These are phyloP conservation scores for Echinosophora koreensis DNA, from an alignment of 306 rosid genomes.

Conservation along the genomic window DNA sequence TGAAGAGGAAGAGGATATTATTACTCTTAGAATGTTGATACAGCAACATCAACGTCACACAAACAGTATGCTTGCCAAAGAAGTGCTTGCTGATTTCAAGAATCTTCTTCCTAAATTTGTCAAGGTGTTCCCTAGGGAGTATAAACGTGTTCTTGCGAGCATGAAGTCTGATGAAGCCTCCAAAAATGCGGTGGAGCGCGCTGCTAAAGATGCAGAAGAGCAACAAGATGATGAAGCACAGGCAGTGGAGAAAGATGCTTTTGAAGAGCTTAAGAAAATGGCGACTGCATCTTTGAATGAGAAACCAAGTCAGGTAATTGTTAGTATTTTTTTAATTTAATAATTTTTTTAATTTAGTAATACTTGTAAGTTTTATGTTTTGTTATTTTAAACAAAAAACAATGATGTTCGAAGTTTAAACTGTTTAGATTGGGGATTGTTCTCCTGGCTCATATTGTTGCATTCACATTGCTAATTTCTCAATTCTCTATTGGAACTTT, in stretches of 20 bases:
- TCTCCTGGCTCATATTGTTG: not conserved
- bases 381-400: not conserved
- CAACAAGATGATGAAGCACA: slow-evolving; percentile 57
- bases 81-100: slow-evolving; percentile 76
- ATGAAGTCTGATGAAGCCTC: slow-evolving; percentile 67
- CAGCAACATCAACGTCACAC: slow-evolving; percentile 98
- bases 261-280: slow-evolving; percentile 95
- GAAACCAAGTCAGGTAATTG: slow-evolving; percentile 67
- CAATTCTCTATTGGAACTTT: not conserved
- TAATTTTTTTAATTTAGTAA: not conserved
- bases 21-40: slow-evolving; percentile 85
- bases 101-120: slow-evolving; percentile 80
- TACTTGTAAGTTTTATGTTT: not conserved
- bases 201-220: slow-evolving; percentile 54
- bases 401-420: not conserved
- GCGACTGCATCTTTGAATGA: slow-evolving; percentile 76
- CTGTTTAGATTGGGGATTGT: not conserved
- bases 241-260: slow-evolving; percentile 75
- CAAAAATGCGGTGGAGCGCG: slow-evolving; percentile 51
- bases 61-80: slow-evolving; percentile 77
- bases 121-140: slow-evolving; percentile 91
- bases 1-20: slow-evolving; percentile 81
- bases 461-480: not conserved
- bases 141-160: slow-evolving; percentile 79
- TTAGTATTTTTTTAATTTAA: not conserved